Percentiles rank a stretch among this genome's conserved stretches.
phyloP scores from a whole-genome alignment of 1,139 yeast species.

The Taphrina wiesneri region DNA sequence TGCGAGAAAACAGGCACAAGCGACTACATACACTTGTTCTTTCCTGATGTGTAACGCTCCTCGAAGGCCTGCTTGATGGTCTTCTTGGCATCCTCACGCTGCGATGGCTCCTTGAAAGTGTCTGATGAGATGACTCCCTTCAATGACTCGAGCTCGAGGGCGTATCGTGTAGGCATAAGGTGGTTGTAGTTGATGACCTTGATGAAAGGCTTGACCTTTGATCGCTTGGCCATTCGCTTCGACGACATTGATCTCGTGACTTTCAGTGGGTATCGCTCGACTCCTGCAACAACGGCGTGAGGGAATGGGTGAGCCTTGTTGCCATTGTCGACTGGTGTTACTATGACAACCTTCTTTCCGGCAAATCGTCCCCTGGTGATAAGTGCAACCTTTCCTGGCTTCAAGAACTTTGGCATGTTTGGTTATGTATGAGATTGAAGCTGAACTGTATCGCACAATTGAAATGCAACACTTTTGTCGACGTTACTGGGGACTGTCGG shows the following conservation, averaged over 20 bases:
- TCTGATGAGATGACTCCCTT: slow-evolving; percentile 89
- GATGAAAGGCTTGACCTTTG: slow-evolving; percentile 98
- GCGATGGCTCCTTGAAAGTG: slow-evolving; percentile 96
- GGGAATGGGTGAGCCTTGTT: slow-evolving; percentile 98
- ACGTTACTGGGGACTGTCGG: slow-evolving; percentile 5
- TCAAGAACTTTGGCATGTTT: slow-evolving; percentile 33
- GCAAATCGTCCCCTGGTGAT: slow-evolving; percentile 99
- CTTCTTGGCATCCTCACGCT: slow-evolving; percentile 99
- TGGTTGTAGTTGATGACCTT: slow-evolving; percentile 99
- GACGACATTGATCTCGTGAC: slow-evolving; percentile 94
- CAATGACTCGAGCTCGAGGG: slow-evolving; percentile 94
- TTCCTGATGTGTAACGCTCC: slow-evolving; percentile 68
- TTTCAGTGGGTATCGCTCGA: slow-evolving; percentile 98
- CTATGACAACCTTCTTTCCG: slow-evolving; percentile 99
- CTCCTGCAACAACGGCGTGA: slow-evolving; percentile 99
- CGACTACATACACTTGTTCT: slow-evolving; percentile 31
- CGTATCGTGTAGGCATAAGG: slow-evolving; percentile 99
- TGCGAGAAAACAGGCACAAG: neutral
- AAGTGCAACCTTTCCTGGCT: slow-evolving; percentile 59
- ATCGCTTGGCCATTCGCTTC: slow-evolving; percentile 95
- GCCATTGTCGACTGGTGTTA: slow-evolving; percentile 98
- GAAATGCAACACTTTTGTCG: neutral
- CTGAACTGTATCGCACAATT: neutral
- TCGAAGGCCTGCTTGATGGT: slow-evolving; percentile 98
- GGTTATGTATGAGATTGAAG: neutral